These are phyloP conservation scores for Pseudonitzschia pungens DNA, from an alignment of 108 stramenopile species.

Conservation along the genomic window DNA sequence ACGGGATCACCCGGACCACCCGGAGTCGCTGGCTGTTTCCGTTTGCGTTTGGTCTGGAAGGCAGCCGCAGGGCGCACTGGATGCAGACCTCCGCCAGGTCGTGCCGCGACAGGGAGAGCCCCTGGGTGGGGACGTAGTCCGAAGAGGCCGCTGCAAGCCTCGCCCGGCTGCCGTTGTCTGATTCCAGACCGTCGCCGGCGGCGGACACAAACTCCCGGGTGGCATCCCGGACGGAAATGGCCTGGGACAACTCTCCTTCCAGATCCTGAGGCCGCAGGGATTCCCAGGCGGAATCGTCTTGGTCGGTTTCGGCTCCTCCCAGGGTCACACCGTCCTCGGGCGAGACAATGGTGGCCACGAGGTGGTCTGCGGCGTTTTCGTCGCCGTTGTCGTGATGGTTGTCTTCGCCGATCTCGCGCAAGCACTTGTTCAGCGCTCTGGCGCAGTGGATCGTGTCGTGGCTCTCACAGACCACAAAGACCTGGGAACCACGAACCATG, in stretches of 20 bases:
- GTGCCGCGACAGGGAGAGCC: background rate
- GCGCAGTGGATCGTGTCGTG: background rate
- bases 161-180: background rate
- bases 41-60: background rate
- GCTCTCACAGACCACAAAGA: constrained; percentile 4
- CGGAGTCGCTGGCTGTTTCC: background rate
- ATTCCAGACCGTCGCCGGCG: background rate
- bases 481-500: background rate
- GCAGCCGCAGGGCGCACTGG: constrained; percentile 1
- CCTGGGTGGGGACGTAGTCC: background rate
- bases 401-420: background rate
- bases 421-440: background rate
- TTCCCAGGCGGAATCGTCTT: background rate
- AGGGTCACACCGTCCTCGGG: background rate
- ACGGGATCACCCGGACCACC: background rate
- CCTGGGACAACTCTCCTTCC: background rate
- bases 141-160: background rate
- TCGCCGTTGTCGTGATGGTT: background rate
- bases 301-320: background rate
- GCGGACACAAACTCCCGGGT: background rate
- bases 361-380: too few relatives aligned
- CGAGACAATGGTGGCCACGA: background rate
- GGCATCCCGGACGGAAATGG: background rate
- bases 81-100: constrained; percentile 1
- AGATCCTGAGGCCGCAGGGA: background rate